These are phyloP conservation scores for Bidens hawaiensis DNA, from an alignment of 140 eudicot genomes.

Conservation along the genomic window DNA sequence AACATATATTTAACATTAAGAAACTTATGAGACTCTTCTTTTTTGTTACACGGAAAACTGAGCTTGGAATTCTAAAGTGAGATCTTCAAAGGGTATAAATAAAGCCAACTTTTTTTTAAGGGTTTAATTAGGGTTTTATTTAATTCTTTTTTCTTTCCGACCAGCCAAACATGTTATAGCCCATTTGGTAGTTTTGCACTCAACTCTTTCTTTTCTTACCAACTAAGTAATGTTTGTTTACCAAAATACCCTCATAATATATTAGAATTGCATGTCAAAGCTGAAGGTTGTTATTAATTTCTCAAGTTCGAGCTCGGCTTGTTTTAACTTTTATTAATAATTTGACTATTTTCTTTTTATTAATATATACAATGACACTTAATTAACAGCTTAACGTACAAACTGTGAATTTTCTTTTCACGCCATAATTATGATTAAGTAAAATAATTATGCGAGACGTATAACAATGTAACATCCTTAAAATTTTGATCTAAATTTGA, in stretches of 20 bases:
- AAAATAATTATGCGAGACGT: no score
- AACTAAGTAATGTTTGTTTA: slow-evolving; percentile 48
- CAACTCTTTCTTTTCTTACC: slow-evolving; percentile 45
- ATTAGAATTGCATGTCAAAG: neutral
- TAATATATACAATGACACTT: no score
- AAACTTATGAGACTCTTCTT: slow-evolving; percentile 55
- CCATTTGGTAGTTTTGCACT: slow-evolving; percentile 44
- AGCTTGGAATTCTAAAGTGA: slow-evolving; percentile 92
- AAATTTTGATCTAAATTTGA: no score
- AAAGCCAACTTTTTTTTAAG: slow-evolving; percentile 59
- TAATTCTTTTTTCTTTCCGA: slow-evolving; percentile 53
- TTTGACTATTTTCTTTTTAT: no score
- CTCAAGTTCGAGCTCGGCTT: no score
- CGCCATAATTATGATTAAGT: no score
- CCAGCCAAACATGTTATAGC: slow-evolving; percentile 36
- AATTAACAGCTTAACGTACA: no score
- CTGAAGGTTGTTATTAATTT: no score
- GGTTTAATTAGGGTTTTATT: slow-evolving; percentile 32
- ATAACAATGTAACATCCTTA: no score
- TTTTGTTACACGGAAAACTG: slow-evolving; percentile 62
- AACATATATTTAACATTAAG: slow-evolving; percentile 55
- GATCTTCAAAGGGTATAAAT: slow-evolving; percentile 62
- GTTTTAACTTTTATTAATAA: no score
- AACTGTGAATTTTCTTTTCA: no score
- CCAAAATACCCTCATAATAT: slow-evolving; percentile 16